Percentiles rank a stretch among this genome's conserved stretches.
Evolutionary conservation across 768 basidiomycete species (phyloP).

Genomic region (Pisolithus microcarpus): DNA sequence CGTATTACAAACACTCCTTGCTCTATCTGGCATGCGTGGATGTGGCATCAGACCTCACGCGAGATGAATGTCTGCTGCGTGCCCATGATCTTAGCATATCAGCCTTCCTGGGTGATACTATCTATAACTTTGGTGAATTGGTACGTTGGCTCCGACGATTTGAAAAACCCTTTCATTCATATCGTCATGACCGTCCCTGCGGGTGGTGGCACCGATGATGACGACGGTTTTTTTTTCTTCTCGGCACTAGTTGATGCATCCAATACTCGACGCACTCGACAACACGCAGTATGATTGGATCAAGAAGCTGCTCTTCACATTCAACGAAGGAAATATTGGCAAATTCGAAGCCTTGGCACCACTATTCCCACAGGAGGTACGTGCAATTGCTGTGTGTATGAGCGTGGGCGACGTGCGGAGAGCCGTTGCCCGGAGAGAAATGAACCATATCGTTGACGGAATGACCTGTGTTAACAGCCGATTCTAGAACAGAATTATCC

Average conservation of each 20-base stretch:
- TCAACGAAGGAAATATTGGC: slow-evolving; percentile 96
- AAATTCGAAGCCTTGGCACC: slow-evolving; percentile 90
- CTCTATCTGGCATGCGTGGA: slow-evolving; percentile 96
- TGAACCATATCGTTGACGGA: slow-evolving; percentile 14
- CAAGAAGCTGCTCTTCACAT: slow-evolving; percentile 85
- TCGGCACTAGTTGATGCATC: slow-evolving; percentile 79
- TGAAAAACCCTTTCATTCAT: slow-evolving; percentile 5
- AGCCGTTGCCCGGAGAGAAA: slow-evolving; percentile 15
- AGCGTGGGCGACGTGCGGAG: slow-evolving; percentile 20
- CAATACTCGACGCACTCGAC: slow-evolving; percentile 82
- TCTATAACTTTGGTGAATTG: slow-evolving; percentile 99
- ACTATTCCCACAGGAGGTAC: slow-evolving; percentile 81
- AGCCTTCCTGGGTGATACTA: slow-evolving; percentile 87
- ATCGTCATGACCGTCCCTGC: slow-evolving; percentile 1
- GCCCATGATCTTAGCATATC: slow-evolving; percentile 91
- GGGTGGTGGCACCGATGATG: slow-evolving; percentile 4
- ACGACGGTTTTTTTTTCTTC: not conserved
- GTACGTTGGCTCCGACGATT: slow-evolving; percentile 40
- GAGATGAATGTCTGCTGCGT: slow-evolving; percentile 70
- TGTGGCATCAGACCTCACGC: slow-evolving; percentile 65
- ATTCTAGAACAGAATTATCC: slow-evolving; percentile 84
- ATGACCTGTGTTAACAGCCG: slow-evolving; percentile 43
- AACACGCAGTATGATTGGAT: slow-evolving; percentile 86
- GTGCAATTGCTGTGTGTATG: slow-evolving; percentile 26
- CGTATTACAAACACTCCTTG: slow-evolving; percentile 91